A percentile compares a stretch with the other conserved stretches of the same genome.
Evolutionary conservation across 345 rosid species (phyloP).

Genomic region (Eucalyptus curtisii): DNA sequence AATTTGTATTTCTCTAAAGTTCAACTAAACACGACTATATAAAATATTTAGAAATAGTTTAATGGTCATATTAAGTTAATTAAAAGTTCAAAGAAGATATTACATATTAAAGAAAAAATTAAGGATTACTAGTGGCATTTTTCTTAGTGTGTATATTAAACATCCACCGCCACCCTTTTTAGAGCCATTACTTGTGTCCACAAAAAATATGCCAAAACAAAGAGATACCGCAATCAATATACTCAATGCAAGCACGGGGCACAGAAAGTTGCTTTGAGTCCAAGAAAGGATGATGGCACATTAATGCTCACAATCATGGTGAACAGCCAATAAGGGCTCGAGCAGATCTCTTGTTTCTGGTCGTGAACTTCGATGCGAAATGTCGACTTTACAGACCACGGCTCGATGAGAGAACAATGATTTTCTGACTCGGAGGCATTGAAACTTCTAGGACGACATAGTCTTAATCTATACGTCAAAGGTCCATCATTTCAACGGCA

Average conservation of each 20-base stretch:
- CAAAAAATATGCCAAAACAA: not conserved
- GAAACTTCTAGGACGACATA: not conserved
- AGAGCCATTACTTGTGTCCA: not conserved
- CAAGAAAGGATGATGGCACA: not conserved
- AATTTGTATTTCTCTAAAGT: not conserved
- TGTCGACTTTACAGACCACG: not conserved
- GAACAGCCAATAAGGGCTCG: not conserved
- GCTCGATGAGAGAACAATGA: not conserved
- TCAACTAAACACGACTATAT: not conserved
- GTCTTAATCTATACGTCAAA: not conserved
- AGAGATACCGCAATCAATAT: not conserved
- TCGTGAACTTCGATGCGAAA: not conserved
- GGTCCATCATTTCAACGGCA: not conserved
- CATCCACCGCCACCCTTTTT: not conserved
- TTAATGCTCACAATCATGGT: not conserved
- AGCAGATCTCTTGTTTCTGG: not conserved
- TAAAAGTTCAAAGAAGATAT: not conserved
- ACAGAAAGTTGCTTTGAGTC: not conserved
- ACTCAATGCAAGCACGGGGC: not conserved
- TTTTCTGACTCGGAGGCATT: not conserved
- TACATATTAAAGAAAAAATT: fast-evolving
- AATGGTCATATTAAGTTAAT: not conserved
- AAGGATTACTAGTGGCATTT: not conserved
- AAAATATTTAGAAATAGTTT: not conserved
- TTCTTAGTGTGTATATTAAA: not conserved